Conservation (phyloP, 805 yeast species). For the Candida mattraensis region DNA sequence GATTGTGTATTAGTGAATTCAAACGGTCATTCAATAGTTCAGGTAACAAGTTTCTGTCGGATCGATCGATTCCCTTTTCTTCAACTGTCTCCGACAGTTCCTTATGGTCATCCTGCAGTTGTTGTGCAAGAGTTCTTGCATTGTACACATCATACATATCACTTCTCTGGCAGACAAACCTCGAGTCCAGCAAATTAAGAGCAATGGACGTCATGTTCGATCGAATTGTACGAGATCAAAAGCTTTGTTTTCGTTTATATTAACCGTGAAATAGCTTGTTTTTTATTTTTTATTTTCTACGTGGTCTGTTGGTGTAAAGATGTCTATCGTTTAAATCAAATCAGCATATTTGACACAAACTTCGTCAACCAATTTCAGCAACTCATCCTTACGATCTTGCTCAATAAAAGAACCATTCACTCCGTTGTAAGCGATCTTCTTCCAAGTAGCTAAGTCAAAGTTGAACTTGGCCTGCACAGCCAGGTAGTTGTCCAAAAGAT, state of each 20-base stretch:
- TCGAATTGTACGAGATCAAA: conserved; percentile 1
- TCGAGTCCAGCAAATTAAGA: conserved; percentile 9
- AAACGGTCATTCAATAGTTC: conserved; percentile 12
- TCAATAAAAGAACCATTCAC: conserved; percentile 75
- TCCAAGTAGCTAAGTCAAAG: conserved; percentile 62
- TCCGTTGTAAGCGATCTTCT: conserved; percentile 58
- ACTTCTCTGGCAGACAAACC: conserved; percentile 1
- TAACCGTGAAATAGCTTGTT: not conserved
- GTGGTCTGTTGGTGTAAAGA: not conserved
- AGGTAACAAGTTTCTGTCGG: not conserved
- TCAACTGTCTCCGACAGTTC: too few species aligned
- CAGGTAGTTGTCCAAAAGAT: conserved; percentile 71
- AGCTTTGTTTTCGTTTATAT: conserved; percentile 4
- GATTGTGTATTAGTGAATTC: conserved; percentile 12
- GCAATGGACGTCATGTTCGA: conserved; percentile 18
- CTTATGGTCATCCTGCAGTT: conserved; percentile 17
- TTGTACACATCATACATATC: conserved; percentile 10
- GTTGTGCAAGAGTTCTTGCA: conserved; percentile 11
- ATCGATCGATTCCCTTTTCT: too few species aligned
- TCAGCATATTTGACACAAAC: conserved; percentile 34
- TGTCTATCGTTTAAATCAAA: conserved; percentile 5
- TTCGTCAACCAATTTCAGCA: conserved; percentile 44
- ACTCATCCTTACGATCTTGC: conserved; percentile 49
- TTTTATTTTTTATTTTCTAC: not conserved
- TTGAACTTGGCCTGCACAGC: conserved; percentile 66